Conservation (phyloP, 2,329 filamentous ascomycete species). For the Xylariomycetidae sp. region DNA sequence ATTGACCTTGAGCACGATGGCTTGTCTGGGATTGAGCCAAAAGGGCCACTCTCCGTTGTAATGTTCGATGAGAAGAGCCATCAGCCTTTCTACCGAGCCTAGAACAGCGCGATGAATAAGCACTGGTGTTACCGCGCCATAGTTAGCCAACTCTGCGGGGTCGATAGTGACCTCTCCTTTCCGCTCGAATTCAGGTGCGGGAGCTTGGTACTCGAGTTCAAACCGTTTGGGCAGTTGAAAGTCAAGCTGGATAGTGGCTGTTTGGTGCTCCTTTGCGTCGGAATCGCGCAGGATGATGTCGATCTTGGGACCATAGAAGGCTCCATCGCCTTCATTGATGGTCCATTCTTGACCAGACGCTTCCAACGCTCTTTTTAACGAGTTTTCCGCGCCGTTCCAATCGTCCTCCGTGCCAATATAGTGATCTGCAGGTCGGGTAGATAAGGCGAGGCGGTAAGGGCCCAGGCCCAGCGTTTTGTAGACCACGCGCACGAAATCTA, state of each 20-base stretch:
- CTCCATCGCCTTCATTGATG: constrained; percentile 74
- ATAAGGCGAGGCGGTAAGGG: constrained; percentile 69
- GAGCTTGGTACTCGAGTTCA: constrained; percentile 65
- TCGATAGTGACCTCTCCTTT: constrained; percentile 45
- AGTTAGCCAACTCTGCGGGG: constrained; percentile 38
- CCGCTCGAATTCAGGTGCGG: constrained; percentile 56
- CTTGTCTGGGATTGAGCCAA: constrained; percentile 79
- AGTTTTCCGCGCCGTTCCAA: constrained; percentile 59
- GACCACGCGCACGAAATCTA: constrained; percentile 38
- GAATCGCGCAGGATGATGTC: constrained; percentile 77
- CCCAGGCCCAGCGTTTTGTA: constrained; percentile 62
- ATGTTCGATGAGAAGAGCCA: constrained; percentile 80
- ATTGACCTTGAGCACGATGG: constrained; percentile 67
- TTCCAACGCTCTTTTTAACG: constrained; percentile 58
- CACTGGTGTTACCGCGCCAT: constrained; percentile 63
- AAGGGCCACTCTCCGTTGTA: constrained; percentile 79
- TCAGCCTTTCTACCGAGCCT: constrained; percentile 76
- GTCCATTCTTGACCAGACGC: constrained; percentile 63
- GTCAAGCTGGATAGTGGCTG: constrained; percentile 83
- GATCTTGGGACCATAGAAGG: constrained; percentile 90
- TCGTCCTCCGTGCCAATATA: constrained; percentile 71
- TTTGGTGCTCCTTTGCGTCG: constrained; percentile 80
- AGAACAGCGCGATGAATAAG: constrained; percentile 81
- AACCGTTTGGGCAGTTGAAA: constrained; percentile 85
- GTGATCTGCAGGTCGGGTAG: constrained; percentile 69